phyloP scores from a whole-genome alignment of 805 yeast species.

The Lipomyces lipofer region DNA sequence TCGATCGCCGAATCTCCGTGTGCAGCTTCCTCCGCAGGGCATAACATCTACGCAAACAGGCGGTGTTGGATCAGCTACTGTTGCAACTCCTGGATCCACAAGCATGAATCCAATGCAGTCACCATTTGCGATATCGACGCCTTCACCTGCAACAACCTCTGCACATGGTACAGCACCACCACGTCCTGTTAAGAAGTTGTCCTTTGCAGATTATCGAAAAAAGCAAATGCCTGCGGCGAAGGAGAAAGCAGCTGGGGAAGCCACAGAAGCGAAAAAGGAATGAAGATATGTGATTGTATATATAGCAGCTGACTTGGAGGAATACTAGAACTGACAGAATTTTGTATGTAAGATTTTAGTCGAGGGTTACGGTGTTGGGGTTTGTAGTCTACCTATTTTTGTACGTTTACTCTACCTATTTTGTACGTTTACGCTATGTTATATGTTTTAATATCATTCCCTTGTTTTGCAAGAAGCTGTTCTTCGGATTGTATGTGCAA shows the following conservation, averaged over 20 bases:
- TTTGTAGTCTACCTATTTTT: no score
- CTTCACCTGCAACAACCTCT: slow-evolving; percentile 2
- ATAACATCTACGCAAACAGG: no score
- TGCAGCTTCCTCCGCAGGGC: slow-evolving; percentile 3
- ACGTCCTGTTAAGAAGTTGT: slow-evolving; percentile 33
- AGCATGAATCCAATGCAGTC: background rate
- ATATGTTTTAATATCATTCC: no score
- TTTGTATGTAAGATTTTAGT: no score
- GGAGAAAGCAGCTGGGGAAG: background rate
- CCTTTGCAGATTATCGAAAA: slow-evolving; percentile 34
- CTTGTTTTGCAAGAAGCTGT: no score
- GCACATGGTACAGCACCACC: slow-evolving; percentile 19
- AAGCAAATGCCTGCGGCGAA: slow-evolving; percentile 27
- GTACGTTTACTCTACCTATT: no score
- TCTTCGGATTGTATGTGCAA: no score
- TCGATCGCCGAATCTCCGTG: slow-evolving; percentile 7
- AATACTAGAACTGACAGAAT: no score
- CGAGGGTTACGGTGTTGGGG: no score
- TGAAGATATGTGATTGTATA: background rate
- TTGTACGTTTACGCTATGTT: no score
- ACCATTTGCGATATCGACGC: background rate
- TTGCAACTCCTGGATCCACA: background rate
- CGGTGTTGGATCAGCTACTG: no score
- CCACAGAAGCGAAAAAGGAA: background rate
- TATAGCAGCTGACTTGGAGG: background rate